phyloP scores from a whole-genome alignment of 2,329 filamentous ascomycete genomes.

The Botrytis cinerea region DNA sequence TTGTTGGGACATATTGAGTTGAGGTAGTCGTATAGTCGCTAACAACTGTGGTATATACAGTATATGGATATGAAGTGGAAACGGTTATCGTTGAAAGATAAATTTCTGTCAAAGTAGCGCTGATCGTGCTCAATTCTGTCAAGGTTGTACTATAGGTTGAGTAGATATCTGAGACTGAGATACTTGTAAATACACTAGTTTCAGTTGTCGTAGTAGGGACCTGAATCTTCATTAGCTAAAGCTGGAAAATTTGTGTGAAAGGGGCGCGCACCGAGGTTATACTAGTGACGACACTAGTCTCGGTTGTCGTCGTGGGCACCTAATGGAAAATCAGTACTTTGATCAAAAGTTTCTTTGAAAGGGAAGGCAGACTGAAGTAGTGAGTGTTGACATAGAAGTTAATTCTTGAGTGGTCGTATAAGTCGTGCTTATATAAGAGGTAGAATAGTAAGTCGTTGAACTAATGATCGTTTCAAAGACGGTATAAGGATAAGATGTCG shows the following conservation, averaged over 20 bases:
- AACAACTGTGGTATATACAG: slow-evolving; percentile 20
- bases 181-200: slow-evolving; percentile 4
- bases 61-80: slow-evolving; percentile 15
- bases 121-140: slow-evolving; percentile 1
- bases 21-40: slow-evolving; percentile 11
- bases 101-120: not conserved
- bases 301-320: slow-evolving; percentile 6
- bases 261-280: not conserved
- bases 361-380: not conserved
- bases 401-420: not conserved
- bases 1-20: not conserved
- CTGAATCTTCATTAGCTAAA: not conserved
- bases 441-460: slow-evolving; percentile 16
- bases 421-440: slow-evolving; percentile 11
- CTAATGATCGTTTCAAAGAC: slow-evolving; percentile 15
- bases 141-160: slow-evolving; percentile 16
- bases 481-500: slow-evolving; percentile 14
- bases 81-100: not conserved
- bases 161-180: slow-evolving; percentile 19
- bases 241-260: not conserved
- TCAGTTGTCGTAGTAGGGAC: slow-evolving; percentile 15
- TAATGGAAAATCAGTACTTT: not conserved
- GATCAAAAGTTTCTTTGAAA: not conserved
- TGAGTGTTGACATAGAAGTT: not conserved
- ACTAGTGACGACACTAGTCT: not conserved